Evolutionary conservation across 2,329 filamentous ascomycete species (phyloP).

Genomic region (Massarina eburnea): DNA sequence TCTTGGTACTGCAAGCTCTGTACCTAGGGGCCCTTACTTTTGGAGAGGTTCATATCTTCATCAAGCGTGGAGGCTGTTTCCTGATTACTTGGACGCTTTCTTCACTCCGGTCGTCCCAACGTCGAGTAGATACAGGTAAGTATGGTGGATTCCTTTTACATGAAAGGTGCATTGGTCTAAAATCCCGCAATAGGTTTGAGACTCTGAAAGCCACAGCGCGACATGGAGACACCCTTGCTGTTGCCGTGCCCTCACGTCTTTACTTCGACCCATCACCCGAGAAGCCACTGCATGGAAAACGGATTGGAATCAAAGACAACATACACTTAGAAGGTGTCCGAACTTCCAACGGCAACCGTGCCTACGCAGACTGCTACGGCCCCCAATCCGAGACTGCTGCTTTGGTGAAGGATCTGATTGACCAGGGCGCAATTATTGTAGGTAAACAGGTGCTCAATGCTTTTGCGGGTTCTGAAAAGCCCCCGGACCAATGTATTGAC

Average conservation of each 20-base stretch:
- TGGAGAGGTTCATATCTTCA: too few relatives aligned
- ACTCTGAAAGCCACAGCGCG: too few relatives aligned
- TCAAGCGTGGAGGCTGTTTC: too few relatives aligned
- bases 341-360: slow-evolving; percentile 1
- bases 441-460: slow-evolving; percentile 55
- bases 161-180: too few relatives aligned
- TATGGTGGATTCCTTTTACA: too few relatives aligned
- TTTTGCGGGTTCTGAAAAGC: slow-evolving; percentile 38
- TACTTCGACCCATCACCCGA: not conserved
- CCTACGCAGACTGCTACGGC: slow-evolving; percentile 1
- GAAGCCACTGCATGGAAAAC: not conserved
- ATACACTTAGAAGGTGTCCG: slow-evolving; percentile 3
- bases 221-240: not conserved
- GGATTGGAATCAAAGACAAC: slow-evolving; percentile 11
- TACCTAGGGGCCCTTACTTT: too few relatives aligned
- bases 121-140: too few relatives aligned
- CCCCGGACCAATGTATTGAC: slow-evolving; percentile 22
- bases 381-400: not conserved
- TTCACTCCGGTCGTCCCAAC: too few relatives aligned
- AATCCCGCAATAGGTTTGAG: too few relatives aligned
- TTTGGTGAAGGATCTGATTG: slow-evolving; percentile 6
- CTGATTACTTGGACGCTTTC: too few relatives aligned
- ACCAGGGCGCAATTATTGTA: slow-evolving; percentile 42
- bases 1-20: too few relatives aligned
- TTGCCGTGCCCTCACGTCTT: not conserved